Percentiles rank a stretch among this genome's conserved stretches.
Conservation (phyloP, 2,329 filamentous ascomycete species). For the Neoascochyta sp. region DNA sequence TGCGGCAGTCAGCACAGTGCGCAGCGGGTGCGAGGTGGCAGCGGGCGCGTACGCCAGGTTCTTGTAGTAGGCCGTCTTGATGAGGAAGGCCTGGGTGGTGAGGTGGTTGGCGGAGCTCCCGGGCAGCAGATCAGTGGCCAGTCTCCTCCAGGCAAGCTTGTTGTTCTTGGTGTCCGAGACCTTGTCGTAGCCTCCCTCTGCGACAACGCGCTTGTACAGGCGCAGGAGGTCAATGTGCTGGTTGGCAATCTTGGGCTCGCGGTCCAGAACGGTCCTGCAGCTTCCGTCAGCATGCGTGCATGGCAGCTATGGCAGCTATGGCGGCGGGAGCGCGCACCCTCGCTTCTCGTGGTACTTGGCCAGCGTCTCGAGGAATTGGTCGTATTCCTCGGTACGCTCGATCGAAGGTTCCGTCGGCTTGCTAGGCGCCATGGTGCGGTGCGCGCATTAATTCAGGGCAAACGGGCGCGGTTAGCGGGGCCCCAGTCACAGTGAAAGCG, state of each 20-base stretch:
- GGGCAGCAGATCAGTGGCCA: slow-evolving; percentile 73
- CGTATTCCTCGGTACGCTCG: slow-evolving; percentile 61
- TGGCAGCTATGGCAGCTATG: slow-evolving; percentile 15
- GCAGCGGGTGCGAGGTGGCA: slow-evolving; percentile 3
- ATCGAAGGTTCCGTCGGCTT: slow-evolving; percentile 44
- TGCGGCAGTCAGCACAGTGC: slow-evolving; percentile 20
- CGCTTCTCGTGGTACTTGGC: slow-evolving; percentile 72
- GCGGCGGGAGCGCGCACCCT: slow-evolving; percentile 53
- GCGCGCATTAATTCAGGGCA: slow-evolving; percentile 33
- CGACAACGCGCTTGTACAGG: slow-evolving; percentile 72
- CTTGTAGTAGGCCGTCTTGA: slow-evolving; percentile 88
- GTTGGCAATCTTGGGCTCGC: slow-evolving; percentile 75
- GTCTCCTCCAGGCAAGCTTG: slow-evolving; percentile 79
- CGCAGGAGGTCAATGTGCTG: slow-evolving; percentile 73
- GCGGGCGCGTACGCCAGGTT: slow-evolving; percentile 60
- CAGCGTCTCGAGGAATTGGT: slow-evolving; percentile 72
- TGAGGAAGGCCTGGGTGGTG: slow-evolving; percentile 76
- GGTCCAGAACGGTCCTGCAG: slow-evolving; percentile 65
- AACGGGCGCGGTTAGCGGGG: slow-evolving; percentile 18
- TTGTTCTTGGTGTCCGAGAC: slow-evolving; percentile 64
- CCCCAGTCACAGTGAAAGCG: slow-evolving; percentile 22
- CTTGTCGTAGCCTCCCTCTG: slow-evolving; percentile 80
- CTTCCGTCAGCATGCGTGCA: slow-evolving; percentile 21
- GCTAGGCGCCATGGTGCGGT: slow-evolving; percentile 45
- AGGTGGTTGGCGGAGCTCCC: slow-evolving; percentile 62